A percentile compares a stretch with the other conserved stretches of the same genome.
These are phyloP conservation scores for Teunomyces panamensis DNA, from an alignment of 805 yeast species.

Conservation along the genomic window DNA sequence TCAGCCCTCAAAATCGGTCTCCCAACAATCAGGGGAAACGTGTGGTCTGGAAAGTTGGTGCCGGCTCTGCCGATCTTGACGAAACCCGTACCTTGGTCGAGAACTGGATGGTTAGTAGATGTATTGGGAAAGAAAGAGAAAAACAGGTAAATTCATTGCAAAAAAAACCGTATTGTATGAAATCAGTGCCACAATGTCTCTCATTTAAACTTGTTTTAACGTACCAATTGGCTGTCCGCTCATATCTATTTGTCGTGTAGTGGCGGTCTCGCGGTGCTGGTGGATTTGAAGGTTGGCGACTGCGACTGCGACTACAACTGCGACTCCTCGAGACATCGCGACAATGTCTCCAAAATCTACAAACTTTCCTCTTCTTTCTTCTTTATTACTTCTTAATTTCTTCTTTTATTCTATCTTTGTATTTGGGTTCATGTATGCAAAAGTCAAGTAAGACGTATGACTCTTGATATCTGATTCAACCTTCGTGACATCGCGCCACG, in stretches of 20 bases:
- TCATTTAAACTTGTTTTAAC: conserved; percentile 8
- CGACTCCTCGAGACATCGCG: too few relatives aligned
- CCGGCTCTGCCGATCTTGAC: conserved; percentile 97
- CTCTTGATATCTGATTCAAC: conserved; percentile 83
- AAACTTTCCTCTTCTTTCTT: neutral
- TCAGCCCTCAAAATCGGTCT: conserved; percentile 96
- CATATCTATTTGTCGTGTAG: conserved; percentile 12
- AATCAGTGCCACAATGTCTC: too few relatives aligned
- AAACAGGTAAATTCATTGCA: too few relatives aligned
- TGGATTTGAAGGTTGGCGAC: neutral
- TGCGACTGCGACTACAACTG: neutral
- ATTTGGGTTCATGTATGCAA: conserved; percentile 57
- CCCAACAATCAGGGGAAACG: conserved; percentile 96
- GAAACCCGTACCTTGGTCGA: conserved; percentile 99
- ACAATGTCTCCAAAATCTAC: too few relatives aligned
- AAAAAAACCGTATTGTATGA: too few relatives aligned
- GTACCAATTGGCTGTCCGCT: conserved; percentile 31
- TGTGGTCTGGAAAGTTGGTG: conserved; percentile 93
- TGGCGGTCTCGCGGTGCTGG: conserved; percentile 3
- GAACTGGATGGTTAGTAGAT: conserved; percentile 48
- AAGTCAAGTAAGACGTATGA: conserved; percentile 91
- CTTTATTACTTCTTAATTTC: neutral
- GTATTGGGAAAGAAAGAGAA: neutral
- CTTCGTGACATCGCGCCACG: conserved; percentile 84
- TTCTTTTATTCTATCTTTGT: neutral